These are phyloP conservation scores for Acrocalymma vagum DNA, from an alignment of 2,329 filamentous ascomycete genomes.

Conservation along the genomic window DNA sequence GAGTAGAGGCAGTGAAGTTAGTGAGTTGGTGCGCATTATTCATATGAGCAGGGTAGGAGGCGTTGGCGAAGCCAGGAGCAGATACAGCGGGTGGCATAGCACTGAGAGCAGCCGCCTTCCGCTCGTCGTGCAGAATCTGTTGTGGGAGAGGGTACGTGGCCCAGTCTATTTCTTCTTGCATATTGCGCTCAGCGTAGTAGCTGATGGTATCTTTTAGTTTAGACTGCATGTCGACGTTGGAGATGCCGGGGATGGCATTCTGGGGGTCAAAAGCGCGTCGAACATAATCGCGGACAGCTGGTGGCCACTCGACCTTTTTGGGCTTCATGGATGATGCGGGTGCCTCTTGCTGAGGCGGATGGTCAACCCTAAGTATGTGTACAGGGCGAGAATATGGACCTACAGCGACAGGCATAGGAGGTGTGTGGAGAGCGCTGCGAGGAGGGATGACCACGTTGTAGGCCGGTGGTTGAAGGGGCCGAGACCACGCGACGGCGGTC, in stretches of 20 bases:
- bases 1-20: too few relatives aligned
- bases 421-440: slow-evolving; percentile 46
- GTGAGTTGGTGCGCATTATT: slow-evolving; percentile 26
- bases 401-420: slow-evolving; percentile 28
- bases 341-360: slow-evolving; percentile 22
- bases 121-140: slow-evolving; percentile 77
- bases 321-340: slow-evolving; percentile 45
- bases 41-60: slow-evolving; percentile 21
- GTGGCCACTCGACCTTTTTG: slow-evolving; percentile 78
- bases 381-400: slow-evolving; percentile 9
- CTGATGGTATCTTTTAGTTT: slow-evolving; percentile 89
- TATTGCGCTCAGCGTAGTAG: slow-evolving; percentile 76
- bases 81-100: slow-evolving; percentile 14
- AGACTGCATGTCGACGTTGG: slow-evolving; percentile 75
- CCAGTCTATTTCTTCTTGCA: slow-evolving; percentile 83
- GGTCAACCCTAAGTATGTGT: slow-evolving; percentile 19
- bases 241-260: slow-evolving; percentile 60
- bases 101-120: slow-evolving; percentile 30
- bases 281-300: slow-evolving; percentile 86
- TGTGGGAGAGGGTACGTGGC: slow-evolving; percentile 84
- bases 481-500: slow-evolving; percentile 36
- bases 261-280: slow-evolving; percentile 84
- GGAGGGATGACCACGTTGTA: slow-evolving; percentile 58
- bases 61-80: slow-evolving; percentile 40
- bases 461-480: slow-evolving; percentile 44